Conservation (phyloP, 441 rosid genomes). For the Erodium texanum region DNA sequence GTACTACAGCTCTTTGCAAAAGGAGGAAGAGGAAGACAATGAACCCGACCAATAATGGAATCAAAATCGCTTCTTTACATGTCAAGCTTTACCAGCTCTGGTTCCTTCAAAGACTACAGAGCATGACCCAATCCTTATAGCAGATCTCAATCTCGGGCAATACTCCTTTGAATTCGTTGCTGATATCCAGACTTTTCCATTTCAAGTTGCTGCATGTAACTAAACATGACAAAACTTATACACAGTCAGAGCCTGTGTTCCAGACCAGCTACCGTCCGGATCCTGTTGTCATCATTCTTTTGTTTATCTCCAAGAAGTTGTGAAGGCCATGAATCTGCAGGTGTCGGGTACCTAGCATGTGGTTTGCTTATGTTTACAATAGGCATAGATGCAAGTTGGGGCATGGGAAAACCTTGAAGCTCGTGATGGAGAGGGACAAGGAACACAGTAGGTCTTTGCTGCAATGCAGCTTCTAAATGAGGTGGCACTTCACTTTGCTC, state of each 20-base stretch:
- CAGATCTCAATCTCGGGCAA: no score
- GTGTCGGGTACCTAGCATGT: conserved; percentile 70
- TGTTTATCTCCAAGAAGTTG: conserved; percentile 46
- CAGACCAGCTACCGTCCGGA: neutral
- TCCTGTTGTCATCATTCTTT: neutral
- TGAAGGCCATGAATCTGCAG: conserved; percentile 72
- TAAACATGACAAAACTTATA: neutral
- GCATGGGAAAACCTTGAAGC: conserved; percentile 27
- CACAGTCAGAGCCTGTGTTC: neutral
- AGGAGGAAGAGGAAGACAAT: no score
- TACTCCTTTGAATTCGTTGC: no score
- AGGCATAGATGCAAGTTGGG: conserved; percentile 7
- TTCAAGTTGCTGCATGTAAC: neutral
- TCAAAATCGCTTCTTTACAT: no score
- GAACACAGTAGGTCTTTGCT: conserved; percentile 43
- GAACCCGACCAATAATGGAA: no score
- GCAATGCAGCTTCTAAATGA: conserved; percentile 27
- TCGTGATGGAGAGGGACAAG: conserved; percentile 56
- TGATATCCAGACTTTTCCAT: no score
- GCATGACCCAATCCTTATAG: no score
- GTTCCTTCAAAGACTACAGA: no score
- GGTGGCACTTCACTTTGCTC: conserved; percentile 28
- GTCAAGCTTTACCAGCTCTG: no score
- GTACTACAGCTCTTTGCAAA: no score
- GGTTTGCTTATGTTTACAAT: conserved; percentile 64